phyloP scores from a whole-genome alignment of 176 grass and related monocot genomes.

The Pontederia paniculata region DNA sequence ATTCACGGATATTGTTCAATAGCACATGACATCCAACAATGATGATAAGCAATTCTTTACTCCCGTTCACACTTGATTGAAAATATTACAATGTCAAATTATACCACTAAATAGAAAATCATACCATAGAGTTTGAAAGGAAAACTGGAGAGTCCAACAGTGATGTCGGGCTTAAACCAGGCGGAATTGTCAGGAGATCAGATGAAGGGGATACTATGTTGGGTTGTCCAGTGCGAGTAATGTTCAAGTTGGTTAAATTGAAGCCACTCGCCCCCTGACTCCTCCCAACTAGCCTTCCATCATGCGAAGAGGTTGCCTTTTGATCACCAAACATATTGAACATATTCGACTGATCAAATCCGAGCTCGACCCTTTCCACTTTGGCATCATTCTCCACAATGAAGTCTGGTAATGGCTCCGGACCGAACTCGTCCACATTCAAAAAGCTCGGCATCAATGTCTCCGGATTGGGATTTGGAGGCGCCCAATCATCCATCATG shows the following conservation, averaged over 20 bases:
- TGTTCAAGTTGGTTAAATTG: slow-evolving; percentile 57
- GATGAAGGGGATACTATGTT: slow-evolving; percentile 39
- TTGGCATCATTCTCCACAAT: slow-evolving; percentile 37
- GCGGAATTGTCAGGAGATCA: slow-evolving; percentile 85
- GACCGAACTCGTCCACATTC: slow-evolving; percentile 51
- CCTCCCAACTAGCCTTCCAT: slow-evolving; percentile 55
- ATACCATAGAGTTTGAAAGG: slow-evolving; percentile 73
- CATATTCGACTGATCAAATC: slow-evolving; percentile 23
- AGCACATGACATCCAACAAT: neutral
- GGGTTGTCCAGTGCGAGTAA: slow-evolving; percentile 31
- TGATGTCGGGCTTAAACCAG: slow-evolving; percentile 78
- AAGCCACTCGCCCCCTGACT: slow-evolving; percentile 76
- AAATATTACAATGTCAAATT: slow-evolving; percentile 10
- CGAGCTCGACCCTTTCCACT: slow-evolving; percentile 21
- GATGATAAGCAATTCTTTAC: neutral
- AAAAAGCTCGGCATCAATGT: slow-evolving; percentile 58
- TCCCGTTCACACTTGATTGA: neutral
- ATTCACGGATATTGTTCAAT: too few relatives aligned
- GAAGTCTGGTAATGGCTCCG: slow-evolving; percentile 32
- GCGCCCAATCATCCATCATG: slow-evolving; percentile 62
- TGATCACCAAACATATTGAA: slow-evolving; percentile 24
- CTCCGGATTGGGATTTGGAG: slow-evolving; percentile 52
- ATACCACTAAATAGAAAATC: neutral
- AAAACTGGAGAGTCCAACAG: slow-evolving; percentile 88
- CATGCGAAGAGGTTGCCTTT: slow-evolving; percentile 33